Evolutionary conservation across 352 stramenopile genomes (phyloP), one percentile per base, ranked within the genome.

Genomic region (Globisporangium recalcitrans): DNA sequence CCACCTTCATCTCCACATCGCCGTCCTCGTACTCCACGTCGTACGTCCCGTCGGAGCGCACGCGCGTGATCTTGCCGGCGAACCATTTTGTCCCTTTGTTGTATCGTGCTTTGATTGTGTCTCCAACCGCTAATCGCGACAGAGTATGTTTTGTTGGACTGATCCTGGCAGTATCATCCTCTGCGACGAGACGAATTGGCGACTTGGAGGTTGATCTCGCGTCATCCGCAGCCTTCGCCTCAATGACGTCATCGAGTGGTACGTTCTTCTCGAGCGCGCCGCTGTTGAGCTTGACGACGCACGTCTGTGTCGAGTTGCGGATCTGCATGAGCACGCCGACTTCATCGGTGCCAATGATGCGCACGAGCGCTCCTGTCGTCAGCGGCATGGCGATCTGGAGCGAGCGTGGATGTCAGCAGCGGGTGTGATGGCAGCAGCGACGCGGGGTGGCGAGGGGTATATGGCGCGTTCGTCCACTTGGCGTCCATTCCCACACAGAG

Each of bases 271-370:
- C 78, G n/a, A 90, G 62, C 27, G 65, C 66, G 26, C 80, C 80
- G 58, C 82, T 83, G 59, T 71, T 77, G 57, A 90, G 72, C 52
- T 90, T 90, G 58, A 90, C 75, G 29, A 90, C 78, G 54, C 80
- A 90, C 10, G 78, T 80, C 62, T 87, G 74, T 21, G 80, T 74
- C 0, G 77, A 51, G 62, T 84, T 60, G 21, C 80, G 80, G 65
- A 90, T 75, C 68, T 87, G 73, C 34, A 90, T 80, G 38, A 90
- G 67, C 58, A 80, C 72, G 22, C 80, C 80, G 0, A 87, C 71
- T 48, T 88, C 78, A 46, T 67, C 34, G 27, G 78, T 73, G 63
- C 75, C 73, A 22, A 82, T 53, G 63, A 90, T 68, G 1, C 74
- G 70, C 61, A 90, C 80, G 11, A 78, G 63, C 71, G 82, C 83